Evolutionary conservation across 2,329 filamentous ascomycete species (phyloP).

Genomic region (Colletotrichum coccodes): DNA sequence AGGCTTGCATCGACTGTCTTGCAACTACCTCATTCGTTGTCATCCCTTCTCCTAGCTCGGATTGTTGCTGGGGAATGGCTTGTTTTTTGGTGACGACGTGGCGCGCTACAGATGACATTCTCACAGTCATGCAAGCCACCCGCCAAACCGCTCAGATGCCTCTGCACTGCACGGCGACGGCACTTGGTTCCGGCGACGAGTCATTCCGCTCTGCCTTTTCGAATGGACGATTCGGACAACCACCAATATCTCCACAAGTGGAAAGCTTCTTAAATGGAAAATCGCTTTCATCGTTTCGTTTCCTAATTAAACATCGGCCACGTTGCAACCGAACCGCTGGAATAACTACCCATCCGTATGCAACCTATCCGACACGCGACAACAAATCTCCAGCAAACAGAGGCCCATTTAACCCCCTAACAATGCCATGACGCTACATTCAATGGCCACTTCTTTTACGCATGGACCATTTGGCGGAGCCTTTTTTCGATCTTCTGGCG

Average conservation of each 20-base stretch:
- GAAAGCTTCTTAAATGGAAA: slow-evolving; percentile 2
- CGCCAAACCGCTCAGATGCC: background rate
- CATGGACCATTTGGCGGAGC: slow-evolving; percentile 72
- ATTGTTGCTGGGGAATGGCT: slow-evolving; percentile 4
- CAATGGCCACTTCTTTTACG: background rate
- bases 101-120: background rate
- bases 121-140: slow-evolving; percentile 11
- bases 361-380: background rate
- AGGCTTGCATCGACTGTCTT: no score
- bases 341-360: background rate
- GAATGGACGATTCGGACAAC: background rate
- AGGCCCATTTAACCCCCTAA: background rate
- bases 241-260: background rate
- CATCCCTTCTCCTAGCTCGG: background rate
- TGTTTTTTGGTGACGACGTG: background rate
- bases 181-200: background rate
- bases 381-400: background rate
- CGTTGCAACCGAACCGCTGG: background rate
- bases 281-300: slow-evolving; percentile 8
- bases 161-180: background rate
- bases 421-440: background rate
- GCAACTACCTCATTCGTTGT: no score
- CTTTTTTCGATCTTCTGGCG: slow-evolving; percentile 81
- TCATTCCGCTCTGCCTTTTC: slow-evolving; percentile 1
- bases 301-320: background rate